A percentile compares a stretch with the other conserved stretches of the same genome.
phyloP scores from a whole-genome alignment of 164 flowering plant genomes.

The Vitis cinerea region DNA sequence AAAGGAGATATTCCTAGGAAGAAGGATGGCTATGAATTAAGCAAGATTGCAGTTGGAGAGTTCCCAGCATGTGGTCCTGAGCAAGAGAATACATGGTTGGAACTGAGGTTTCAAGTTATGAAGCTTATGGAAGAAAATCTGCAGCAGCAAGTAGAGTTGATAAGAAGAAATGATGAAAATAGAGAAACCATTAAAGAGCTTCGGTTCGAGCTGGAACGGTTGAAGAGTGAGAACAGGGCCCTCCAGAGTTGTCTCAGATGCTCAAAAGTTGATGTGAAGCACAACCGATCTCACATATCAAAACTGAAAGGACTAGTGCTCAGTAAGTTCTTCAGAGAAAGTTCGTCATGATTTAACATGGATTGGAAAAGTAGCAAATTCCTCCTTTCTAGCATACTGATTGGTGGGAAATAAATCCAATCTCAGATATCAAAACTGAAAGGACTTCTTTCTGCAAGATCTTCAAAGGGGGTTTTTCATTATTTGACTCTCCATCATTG shows the following conservation, averaged over 20 bases:
- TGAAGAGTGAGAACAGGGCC: conserved; percentile 35
- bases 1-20: background rate
- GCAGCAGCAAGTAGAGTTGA: conserved; percentile 39
- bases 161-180: conserved; percentile 47
- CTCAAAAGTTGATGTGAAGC: conserved; percentile 21
- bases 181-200: conserved; percentile 37
- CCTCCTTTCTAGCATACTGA: too few relatives aligned
- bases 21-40: background rate
- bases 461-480: too few relatives aligned
- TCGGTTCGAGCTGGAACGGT: conserved; percentile 16
- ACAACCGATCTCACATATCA: conserved; percentile 6
- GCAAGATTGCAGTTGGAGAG: background rate
- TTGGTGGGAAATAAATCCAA: too few relatives aligned
- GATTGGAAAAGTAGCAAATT: too few relatives aligned
- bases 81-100: conserved; percentile 18
- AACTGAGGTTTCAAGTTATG: conserved; percentile 22
- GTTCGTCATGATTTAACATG: conserved; percentile 6
- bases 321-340: conserved; percentile 19
- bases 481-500: too few relatives aligned
- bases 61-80: background rate
- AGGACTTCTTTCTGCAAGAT: too few relatives aligned
- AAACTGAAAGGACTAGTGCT: conserved; percentile 19
- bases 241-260: conserved; percentile 20
- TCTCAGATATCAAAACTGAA: too few relatives aligned
- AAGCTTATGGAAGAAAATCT: conserved; percentile 41